Conservation (phyloP, 257 asterid genomes). For the Primulina huaijiensis region DNA sequence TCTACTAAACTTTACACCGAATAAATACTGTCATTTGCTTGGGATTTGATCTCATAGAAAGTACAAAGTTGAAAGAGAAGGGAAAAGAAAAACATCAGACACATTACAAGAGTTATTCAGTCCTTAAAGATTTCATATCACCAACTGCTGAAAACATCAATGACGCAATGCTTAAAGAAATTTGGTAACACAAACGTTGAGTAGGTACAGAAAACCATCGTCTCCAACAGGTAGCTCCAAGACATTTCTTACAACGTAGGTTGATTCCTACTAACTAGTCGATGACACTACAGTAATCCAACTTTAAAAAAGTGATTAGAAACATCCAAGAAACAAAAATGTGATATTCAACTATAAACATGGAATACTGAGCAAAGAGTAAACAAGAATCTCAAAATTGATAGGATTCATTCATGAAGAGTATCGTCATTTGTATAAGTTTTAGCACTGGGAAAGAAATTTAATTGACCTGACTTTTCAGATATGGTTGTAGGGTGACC, state of each 20-base stretch:
- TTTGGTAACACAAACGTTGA: too few species aligned
- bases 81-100: too few species aligned
- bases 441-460: slow-evolving; percentile 6
- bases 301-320: background rate
- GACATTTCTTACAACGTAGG: background rate
- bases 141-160: background rate
- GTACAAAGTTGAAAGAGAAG: too few species aligned
- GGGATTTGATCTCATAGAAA: too few species aligned
- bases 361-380: background rate
- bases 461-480: slow-evolving; percentile 79
- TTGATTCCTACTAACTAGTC: background rate
- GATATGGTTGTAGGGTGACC: slow-evolving; percentile 87
- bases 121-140: background rate
- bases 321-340: background rate
- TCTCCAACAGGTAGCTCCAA: background rate
- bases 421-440: background rate
- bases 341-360: background rate
- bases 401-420: background rate
- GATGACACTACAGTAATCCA: background rate
- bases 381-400: slow-evolving; percentile 3
- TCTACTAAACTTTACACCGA: too few species aligned
- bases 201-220: too few species aligned
- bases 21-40: too few species aligned
- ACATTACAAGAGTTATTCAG: too few species aligned
- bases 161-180: too few species aligned